Conservation (phyloP, 2,329 filamentous ascomycete species). For the Botrytis aclada region DNA sequence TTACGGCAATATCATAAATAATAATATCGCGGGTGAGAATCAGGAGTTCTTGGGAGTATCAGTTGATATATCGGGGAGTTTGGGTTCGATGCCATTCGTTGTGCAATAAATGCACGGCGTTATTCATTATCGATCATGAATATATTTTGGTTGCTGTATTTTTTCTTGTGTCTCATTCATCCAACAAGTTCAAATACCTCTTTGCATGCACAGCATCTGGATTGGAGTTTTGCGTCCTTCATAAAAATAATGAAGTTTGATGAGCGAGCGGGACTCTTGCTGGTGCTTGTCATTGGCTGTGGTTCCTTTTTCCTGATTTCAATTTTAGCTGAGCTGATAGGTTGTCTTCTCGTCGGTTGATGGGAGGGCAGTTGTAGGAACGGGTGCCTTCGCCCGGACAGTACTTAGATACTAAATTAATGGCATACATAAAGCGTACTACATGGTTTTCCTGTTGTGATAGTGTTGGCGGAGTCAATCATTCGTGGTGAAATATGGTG, state of each 20-base stretch:
- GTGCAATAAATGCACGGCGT: slow-evolving; percentile 7
- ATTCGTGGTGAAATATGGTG: not conserved
- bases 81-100: not conserved
- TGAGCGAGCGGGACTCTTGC: slow-evolving; percentile 1
- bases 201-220: slow-evolving; percentile 13
- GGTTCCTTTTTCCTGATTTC: not conserved
- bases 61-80: not conserved
- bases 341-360: not conserved
- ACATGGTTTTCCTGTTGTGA: not conserved
- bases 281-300: not conserved
- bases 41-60: slow-evolving; percentile 3
- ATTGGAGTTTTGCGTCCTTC: slow-evolving; percentile 10
- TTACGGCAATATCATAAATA: not conserved
- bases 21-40: not conserved
- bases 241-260: slow-evolving; percentile 1
- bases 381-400: not conserved
- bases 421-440: not conserved
- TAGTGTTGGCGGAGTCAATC: not conserved
- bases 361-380: not conserved
- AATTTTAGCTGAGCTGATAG: not conserved
- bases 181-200: slow-evolving; percentile 12
- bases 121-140: not conserved
- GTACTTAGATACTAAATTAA: slow-evolving; percentile 1
- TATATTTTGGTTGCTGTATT: not conserved
- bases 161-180: slow-evolving; percentile 3